Evolutionary conservation across 2,329 filamentous ascomycete species (phyloP).

Genomic region (Cladosporium sp.): DNA sequence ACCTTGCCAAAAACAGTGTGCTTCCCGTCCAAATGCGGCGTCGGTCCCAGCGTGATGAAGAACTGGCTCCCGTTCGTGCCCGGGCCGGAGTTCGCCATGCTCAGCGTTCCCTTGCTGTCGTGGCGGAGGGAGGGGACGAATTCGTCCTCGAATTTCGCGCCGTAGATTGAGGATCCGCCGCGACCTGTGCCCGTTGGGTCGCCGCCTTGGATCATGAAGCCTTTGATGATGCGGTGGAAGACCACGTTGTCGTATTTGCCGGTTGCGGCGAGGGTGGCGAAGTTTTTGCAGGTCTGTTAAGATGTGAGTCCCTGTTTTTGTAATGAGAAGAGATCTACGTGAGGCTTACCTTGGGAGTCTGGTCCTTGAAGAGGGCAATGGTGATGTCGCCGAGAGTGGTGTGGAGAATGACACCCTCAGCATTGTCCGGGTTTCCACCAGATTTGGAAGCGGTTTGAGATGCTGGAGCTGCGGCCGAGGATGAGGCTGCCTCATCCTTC

Average conservation of each 20-base stretch:
- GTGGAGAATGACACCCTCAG: slow-evolving; percentile 28
- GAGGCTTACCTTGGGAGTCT: slow-evolving; percentile 31
- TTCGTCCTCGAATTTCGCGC: slow-evolving; percentile 83
- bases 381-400: slow-evolving; percentile 34
- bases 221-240: slow-evolving; percentile 59
- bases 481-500: neutral
- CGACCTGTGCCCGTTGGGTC: slow-evolving; percentile 40
- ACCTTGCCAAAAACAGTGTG: slow-evolving; percentile 95
- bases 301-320: too few species aligned
- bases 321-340: too few species aligned
- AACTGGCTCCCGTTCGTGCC: slow-evolving; percentile 95
- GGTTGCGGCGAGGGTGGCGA: slow-evolving; percentile 30
- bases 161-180: slow-evolving; percentile 76
- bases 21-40: slow-evolving; percentile 84
- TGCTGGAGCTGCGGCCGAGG: slow-evolving; percentile 2
- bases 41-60: slow-evolving; percentile 72
- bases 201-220: slow-evolving; percentile 86
- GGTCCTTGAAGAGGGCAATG: slow-evolving; percentile 28
- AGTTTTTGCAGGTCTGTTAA: slow-evolving; percentile 35
- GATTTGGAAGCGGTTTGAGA: neutral
- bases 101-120: slow-evolving; percentile 73
- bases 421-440: slow-evolving; percentile 15
- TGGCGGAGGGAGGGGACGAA: slow-evolving; percentile 75
- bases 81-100: slow-evolving; percentile 91
- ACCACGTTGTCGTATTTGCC: slow-evolving; percentile 34